Evolutionary conservation across 306 rosid genomes (phyloP), one percentile per base, ranked within the genome.

Genomic region (Medicago truncatula): DNA sequence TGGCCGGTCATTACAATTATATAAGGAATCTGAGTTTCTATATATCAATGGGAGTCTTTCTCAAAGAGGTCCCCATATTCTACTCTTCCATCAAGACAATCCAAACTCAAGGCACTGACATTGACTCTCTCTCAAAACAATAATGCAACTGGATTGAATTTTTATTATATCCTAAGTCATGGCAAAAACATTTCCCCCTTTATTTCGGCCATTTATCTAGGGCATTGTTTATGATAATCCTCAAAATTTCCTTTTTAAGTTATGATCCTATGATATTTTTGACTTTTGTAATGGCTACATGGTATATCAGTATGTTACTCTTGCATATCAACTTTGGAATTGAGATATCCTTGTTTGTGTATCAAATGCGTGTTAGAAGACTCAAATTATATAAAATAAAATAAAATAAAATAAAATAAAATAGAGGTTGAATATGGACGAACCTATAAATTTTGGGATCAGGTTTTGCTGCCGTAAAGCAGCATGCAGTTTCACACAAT

Each of bases 81-180:
- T 73, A 46, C 65, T 13, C 63, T 38, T 72, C 8, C 77, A 43
- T 34, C 12, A 64, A 77, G 78, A 79, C 67, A 83, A 81, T 85
- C 88, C 94, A 87, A 86, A 86, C 39, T 79, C 82, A 6, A 59
- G 71, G 75, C 78, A 75, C 36, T 60, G 64, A 77, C 85, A 61
- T 13, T 6, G 83, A 52, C 88, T 67, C 89, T 11, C 64, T 63
- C 70, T 79, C 83, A 89, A 7, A 58, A 77, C 86, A 91, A 89
- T 91, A 86, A 87, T 89, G 83, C 81, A 83, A 64, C 39, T 49
- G 77, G 6, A 10, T 31, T 10, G 43, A 61, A 14, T 31, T 61
- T 61, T 2, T 60, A 59, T 54, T 64, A 58, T 31, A 17, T 69
- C 76, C 80, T 77, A 39, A 74, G 61, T 46, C 49, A 39, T 68